Base-by-base conservation (phyloP, 371 early-diverging fungal genomes). In the Mortierella sp. region DNA sequence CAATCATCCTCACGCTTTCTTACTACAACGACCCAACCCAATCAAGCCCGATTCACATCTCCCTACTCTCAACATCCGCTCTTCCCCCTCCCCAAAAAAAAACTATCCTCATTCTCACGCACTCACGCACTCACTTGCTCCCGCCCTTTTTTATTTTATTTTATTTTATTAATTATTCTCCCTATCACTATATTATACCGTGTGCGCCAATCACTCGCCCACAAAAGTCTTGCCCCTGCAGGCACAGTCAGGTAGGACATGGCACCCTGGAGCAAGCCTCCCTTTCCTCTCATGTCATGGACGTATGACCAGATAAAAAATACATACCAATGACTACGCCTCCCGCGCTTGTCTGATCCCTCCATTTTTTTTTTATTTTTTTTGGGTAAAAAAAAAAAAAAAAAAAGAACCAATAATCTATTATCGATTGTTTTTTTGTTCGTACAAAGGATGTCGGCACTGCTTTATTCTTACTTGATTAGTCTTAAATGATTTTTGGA, bases 211-310 rank as follows among this genome's bases (percentile, higher is more conserved):
- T 18, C 51, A 30, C 54, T 43, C 60, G 47, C 71, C 71, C 14
- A 45, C 32, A n/a, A 70, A 70, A 32, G 67, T n/a, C 16, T 67
- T 73, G 58, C 52, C 55, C 62, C 65, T 60, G 47, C 68, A 68
- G 68, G 68, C 51, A 59, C 61, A 59, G 14, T 40, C 66, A 68
- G 68, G 68, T 68, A 68, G n/a, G 68, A 60, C 68, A 66, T 32
- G 20, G 52, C 30, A 32, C 20, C 35, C n/a, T 30, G 18, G 2
- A 49, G 49, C 3, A 20, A 20, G 18, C 18, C 3, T 45, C 22
- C 8, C 20, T 16, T 30, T 11, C 58, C 3, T 57, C 32, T 55
- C 28, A 51, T 11, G n/a, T 54, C 10, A 54, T 54, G n/a, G 5
- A 24, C 11, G 3, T 54, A 54, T 5, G 9, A 54, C 2, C 55